These are phyloP conservation scores for Nicotiana noctiflora DNA, from an alignment of 257 asterid genomes.

Conservation along the genomic window DNA sequence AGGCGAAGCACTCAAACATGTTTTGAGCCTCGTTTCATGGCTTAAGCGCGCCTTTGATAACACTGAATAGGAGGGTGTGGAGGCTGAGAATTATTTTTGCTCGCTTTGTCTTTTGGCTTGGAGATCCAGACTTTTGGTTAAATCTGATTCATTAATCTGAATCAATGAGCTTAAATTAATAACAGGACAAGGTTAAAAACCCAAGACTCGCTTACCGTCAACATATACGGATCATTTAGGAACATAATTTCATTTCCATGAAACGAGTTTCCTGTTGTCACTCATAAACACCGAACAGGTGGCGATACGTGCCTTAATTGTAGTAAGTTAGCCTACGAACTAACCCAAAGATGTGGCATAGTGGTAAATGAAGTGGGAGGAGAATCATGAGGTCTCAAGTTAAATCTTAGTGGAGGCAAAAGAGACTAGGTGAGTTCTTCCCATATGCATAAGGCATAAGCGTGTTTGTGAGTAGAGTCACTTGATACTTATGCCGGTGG, in stretches of 20 bases:
- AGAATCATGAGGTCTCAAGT: too few relatives aligned
- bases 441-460: too few relatives aligned
- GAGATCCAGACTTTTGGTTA: neutral
- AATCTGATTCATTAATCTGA: neutral
- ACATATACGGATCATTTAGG: neutral
- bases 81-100: neutral
- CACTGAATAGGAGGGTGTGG: too few relatives aligned
- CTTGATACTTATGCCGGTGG: too few relatives aligned
- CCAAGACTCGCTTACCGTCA: neutral
- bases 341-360: neutral
- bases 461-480: too few relatives aligned
- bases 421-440: too few relatives aligned
- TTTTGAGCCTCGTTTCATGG: too few relatives aligned
- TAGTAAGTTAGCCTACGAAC: neutral
- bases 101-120: neutral
- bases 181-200: neutral
- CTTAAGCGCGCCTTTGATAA: too few relatives aligned
- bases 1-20: too few relatives aligned
- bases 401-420: too few relatives aligned
- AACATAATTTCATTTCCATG: neutral
- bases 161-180: neutral
- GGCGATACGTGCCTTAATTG: neutral
- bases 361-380: too few relatives aligned
- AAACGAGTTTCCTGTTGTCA: neutral
- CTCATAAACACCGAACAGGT: neutral